phyloP scores from a whole-genome alignment of 108 stramenopile genomes.

The Cafeteria roenbergensis region DNA sequence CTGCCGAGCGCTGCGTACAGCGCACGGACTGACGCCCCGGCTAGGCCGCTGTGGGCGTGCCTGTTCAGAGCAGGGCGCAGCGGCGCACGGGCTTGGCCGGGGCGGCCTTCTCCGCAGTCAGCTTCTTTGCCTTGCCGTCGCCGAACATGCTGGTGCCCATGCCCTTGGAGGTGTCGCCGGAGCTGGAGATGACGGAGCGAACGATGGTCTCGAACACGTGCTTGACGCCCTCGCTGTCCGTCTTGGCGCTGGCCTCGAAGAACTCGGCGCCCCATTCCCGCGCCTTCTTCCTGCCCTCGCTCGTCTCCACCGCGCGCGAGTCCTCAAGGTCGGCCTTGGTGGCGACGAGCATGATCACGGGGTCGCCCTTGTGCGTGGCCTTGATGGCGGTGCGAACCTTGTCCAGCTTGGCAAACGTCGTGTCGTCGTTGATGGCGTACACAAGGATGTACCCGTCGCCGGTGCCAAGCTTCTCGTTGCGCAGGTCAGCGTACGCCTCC shows the following conservation, averaged over 20 bases:
- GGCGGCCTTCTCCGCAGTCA: too few species aligned
- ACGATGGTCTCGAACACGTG: neutral
- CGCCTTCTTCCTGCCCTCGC: neutral
- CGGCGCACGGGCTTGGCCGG: too few species aligned
- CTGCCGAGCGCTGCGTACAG: too few species aligned
- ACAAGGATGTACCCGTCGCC: constrained; percentile 10
- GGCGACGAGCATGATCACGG: neutral
- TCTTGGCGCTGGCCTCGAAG: neutral
- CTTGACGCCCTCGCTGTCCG: neutral
- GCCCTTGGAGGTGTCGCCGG: neutral
- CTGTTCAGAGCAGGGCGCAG: too few species aligned
- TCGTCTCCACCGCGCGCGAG: neutral
- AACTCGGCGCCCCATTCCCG: neutral
- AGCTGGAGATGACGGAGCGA: neutral
- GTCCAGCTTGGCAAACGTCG: constrained; percentile 1
- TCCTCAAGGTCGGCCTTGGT: constrained; percentile 4
- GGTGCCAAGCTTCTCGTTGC: constrained; percentile 6
- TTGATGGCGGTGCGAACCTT: neutral
- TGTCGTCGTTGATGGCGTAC: constrained; percentile 4
- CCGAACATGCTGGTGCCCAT: too few species aligned
- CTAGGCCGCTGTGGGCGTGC: too few species aligned
- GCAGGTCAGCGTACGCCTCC: constrained; percentile 1
- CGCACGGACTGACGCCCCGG: too few species aligned
- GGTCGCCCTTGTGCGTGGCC: neutral
- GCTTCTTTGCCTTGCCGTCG: neutral